Conservation (phyloP, 352 stramenopile genomes). For the Globisporangium apiculatum region DNA sequence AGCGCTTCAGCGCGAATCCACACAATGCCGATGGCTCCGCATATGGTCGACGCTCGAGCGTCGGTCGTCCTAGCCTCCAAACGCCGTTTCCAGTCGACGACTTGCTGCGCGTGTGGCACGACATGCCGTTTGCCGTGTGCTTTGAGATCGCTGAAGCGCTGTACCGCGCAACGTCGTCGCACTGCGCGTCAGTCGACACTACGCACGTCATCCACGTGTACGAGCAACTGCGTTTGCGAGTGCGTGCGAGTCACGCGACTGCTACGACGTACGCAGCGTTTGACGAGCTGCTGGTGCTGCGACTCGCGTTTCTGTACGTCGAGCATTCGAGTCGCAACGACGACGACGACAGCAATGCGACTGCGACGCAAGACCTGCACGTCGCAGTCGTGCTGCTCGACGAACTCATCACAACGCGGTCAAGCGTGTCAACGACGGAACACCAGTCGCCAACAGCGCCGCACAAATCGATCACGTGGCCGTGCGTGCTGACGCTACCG, state of each 20-base stretch:
- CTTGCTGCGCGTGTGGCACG: conserved; percentile 45
- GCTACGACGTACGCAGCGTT: conserved; percentile 26
- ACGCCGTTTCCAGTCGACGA: conserved; percentile 10
- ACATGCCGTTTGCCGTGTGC: conserved; percentile 49
- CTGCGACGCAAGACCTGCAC: conserved; percentile 11
- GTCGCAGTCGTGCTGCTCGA: conserved; percentile 18
- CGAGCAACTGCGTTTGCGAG: conserved; percentile 37
- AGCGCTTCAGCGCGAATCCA: conserved; percentile 18
- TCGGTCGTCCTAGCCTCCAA: no score
- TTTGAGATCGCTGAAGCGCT: conserved; percentile 59
- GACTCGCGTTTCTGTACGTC: conserved; percentile 47
- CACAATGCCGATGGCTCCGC: no score
- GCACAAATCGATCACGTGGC: conserved; percentile 27
- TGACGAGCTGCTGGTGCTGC: conserved; percentile 46
- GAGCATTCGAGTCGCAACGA: conserved; percentile 2
- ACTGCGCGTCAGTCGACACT: not conserved
- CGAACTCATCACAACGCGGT: conserved; percentile 22
- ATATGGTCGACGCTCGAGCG: no score
- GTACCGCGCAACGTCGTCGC: conserved; percentile 23
- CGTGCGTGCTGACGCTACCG: conserved; percentile 16
- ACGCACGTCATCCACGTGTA: conserved; percentile 31
- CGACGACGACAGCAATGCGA: not conserved
- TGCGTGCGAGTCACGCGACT: conserved; percentile 21
- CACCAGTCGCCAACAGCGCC: no score
- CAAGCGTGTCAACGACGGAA: no score